Conservation (phyloP, 305 asterid genomes). For the Stenogyne calaminthoides region DNA sequence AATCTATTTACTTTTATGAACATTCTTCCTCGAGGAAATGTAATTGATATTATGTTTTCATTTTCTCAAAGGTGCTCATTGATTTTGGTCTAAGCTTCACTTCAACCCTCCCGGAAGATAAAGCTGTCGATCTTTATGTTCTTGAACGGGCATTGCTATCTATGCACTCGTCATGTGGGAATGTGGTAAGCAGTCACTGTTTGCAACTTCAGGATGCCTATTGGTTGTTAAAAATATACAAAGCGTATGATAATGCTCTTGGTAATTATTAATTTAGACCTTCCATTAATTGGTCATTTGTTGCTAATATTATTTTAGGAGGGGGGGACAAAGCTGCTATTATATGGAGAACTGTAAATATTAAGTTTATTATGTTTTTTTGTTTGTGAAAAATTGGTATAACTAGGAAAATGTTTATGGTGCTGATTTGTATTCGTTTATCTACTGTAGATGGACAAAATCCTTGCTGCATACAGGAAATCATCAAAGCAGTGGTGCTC, state of each 20-base stretch:
- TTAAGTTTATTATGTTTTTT: no score
- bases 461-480: constrained; percentile 84
- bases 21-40: neutral
- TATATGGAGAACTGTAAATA: constrained; percentile 3
- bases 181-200: constrained; percentile 62
- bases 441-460: constrained; percentile 65
- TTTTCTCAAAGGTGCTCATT: constrained; percentile 62
- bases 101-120: constrained; percentile 84
- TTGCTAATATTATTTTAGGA: neutral
- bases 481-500: constrained; percentile 95
- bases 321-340: neutral
- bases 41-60: neutral
- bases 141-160: constrained; percentile 85
- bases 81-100: constrained; percentile 88
- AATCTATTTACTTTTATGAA: neutral
- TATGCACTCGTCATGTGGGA: constrained; percentile 93
- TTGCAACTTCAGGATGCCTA: constrained; percentile 13
- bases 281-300: neutral
- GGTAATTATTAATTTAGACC: neutral
- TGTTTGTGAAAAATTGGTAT: neutral
- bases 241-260: neutral
- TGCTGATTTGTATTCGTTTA: neutral
- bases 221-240: constrained; percentile 8
- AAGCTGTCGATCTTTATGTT: constrained; percentile 87
- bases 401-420: neutral